Conservation (phyloP, 768 basidiomycete genomes). For the Trametes cingulata region DNA sequence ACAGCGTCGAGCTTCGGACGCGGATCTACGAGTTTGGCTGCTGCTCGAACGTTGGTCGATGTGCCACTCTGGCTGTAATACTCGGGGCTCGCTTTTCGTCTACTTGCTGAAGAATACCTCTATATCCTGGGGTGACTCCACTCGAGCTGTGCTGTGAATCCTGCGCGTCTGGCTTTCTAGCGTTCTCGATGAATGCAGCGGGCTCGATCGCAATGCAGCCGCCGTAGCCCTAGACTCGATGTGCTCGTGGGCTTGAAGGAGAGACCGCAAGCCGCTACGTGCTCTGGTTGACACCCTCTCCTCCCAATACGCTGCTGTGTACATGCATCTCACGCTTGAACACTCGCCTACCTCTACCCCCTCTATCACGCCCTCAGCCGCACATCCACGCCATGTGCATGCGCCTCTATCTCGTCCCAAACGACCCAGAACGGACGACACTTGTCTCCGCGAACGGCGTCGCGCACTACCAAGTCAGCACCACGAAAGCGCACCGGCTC, state of each 20-base stretch:
- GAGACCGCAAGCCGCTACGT: conserved; percentile 9
- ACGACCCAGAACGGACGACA: conserved; percentile 50
- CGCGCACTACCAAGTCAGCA: conserved; percentile 50
- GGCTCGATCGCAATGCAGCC: conserved; percentile 13
- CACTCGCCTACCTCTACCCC: neutral
- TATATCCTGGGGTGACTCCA: too few relatives aligned
- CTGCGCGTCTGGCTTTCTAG: too few relatives aligned
- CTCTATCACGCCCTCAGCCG: neutral
- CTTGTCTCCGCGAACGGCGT: conserved; percentile 53
- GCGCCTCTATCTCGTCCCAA: conserved; percentile 54
- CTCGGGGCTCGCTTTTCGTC: too few relatives aligned
- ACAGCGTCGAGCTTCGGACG: too few relatives aligned
- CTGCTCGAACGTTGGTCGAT: too few relatives aligned
- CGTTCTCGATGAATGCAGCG: neutral
- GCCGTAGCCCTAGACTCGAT: neutral
- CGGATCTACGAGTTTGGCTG: too few relatives aligned
- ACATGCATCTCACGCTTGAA: neutral
- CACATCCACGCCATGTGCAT: conserved; percentile 31
- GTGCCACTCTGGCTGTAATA: too few relatives aligned
- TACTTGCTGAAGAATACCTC: too few relatives aligned
- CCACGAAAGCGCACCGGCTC: conserved; percentile 34
- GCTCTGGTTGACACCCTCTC: neutral
- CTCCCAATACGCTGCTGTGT: neutral
- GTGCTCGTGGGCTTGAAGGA: neutral
- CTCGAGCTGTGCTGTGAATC: too few relatives aligned